Percentiles rank a stretch among this genome's conserved stretches.
Evolutionary conservation across 371 early-diverging fungal genomes (phyloP).

Genomic region (Batrachochytrium dendrobatidis): DNA sequence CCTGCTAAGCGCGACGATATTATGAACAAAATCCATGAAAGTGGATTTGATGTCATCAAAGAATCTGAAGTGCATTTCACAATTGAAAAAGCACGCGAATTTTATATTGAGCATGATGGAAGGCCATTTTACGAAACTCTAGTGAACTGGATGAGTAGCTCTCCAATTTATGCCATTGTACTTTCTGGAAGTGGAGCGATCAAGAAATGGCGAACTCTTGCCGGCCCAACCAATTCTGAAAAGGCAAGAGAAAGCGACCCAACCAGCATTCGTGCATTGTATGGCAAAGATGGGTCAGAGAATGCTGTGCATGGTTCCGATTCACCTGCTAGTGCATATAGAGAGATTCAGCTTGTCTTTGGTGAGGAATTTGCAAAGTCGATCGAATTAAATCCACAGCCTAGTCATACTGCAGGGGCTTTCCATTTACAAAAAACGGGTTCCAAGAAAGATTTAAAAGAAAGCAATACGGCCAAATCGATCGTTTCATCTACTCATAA

Average conservation of each 20-base stretch:
- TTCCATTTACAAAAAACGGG: no score
- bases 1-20: conserved; percentile 52
- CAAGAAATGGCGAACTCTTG: conserved; percentile 59
- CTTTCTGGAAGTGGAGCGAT: conserved; percentile 59
- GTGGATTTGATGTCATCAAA: conserved; percentile 53
- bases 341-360: conserved; percentile 59
- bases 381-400: no score
- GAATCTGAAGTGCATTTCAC: conserved; percentile 50
- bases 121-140: conserved; percentile 62
- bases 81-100: conserved; percentile 44
- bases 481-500: no score
- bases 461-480: no score
- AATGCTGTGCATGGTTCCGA: conserved; percentile 81
- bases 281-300: conserved; percentile 58
- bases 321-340: conserved; percentile 51
- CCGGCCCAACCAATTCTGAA: conserved; percentile 68
- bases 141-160: conserved; percentile 65
- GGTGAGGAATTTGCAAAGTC: conserved; percentile 6
- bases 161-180: conserved; percentile 60
- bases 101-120: conserved; percentile 65
- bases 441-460: no score
- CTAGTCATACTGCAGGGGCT: no score
- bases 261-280: conserved; percentile 38
- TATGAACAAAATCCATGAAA: conserved; percentile 40
- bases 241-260: conserved; percentile 58